These are phyloP conservation scores for Penicillium arizonense DNA, from an alignment of 495 filamentous ascomycete species.

Conservation along the genomic window DNA sequence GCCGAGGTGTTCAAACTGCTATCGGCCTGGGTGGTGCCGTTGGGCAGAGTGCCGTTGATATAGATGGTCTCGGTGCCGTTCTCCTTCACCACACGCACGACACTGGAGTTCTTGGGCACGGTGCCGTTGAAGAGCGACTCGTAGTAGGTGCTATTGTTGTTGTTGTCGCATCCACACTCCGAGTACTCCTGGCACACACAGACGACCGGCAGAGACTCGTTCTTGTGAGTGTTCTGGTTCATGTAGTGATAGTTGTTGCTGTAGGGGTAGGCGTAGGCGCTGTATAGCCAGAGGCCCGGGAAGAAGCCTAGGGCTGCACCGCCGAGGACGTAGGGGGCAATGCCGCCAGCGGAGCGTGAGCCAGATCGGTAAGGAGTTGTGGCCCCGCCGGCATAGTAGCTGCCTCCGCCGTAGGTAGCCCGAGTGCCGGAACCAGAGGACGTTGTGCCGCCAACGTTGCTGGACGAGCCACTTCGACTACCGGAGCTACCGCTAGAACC, in stretches of 20 bases:
- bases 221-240: slow-evolving; percentile 41
- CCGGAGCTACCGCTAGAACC: slow-evolving; percentile 21
- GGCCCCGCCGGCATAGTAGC: slow-evolving; percentile 79
- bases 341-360: slow-evolving; percentile 48
- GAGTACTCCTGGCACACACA: slow-evolving; percentile 71
- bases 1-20: slow-evolving; percentile 18
- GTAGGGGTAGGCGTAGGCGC: slow-evolving; percentile 64
- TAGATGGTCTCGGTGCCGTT: slow-evolving; percentile 76
- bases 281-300: slow-evolving; percentile 58
- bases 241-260: slow-evolving; percentile 57
- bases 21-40: slow-evolving; percentile 72
- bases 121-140: slow-evolving; percentile 64
- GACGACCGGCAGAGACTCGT: slow-evolving; percentile 67
- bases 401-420: slow-evolving; percentile 58
- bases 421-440: slow-evolving; percentile 58
- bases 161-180: slow-evolving; percentile 83
- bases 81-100: slow-evolving; percentile 59
- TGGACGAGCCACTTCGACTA: slow-evolving; percentile 22
- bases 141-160: slow-evolving; percentile 56
- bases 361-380: slow-evolving; percentile 67
- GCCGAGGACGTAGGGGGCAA: slow-evolving; percentile 57
- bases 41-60: slow-evolving; percentile 82
- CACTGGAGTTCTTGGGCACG: slow-evolving; percentile 61
- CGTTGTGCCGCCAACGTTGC: slow-evolving; percentile 63
- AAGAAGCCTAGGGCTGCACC: slow-evolving; percentile 57